Evolutionary conservation across 495 filamentous ascomycete genomes (phyloP), one percentile per base, ranked within the genome.

Genomic region (Daldinia bambusicola): DNA sequence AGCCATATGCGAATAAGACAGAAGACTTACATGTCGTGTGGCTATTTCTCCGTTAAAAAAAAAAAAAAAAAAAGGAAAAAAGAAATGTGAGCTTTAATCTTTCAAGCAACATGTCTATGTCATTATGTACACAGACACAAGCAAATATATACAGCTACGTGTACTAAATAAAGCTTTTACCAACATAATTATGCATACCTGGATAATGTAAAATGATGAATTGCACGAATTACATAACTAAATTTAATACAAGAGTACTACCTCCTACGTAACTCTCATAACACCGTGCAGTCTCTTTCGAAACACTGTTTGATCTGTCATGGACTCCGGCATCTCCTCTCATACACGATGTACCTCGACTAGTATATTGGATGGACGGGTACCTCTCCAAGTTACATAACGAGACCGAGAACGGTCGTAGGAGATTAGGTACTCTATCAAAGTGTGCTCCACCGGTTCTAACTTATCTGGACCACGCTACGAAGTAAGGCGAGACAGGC

Each of bases 401-500:
- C 64, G 12, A 64, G 61, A 65, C 70, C 64, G 70, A 68, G 63
- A 59, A 64, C 55, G 65, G 70, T 63, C 55, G 13, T 26, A 26
- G 26, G 26, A 26, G n/a, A n/a, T n/a, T n/a, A 26, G 26, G 26
- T 55, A 55, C 51, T 51, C 14, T 48, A 56, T 59, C 53, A 55
- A 55, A 61, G 43, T 45, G 20, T 38, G 50, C 38, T 55, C 61
- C 70, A 56, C 64, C 4, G 20, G 30, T 53, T 38, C 55, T 64
- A 67, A 72, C 63, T 63, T 72, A 59, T 67, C 60, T 72, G 40
- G 61, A 68, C 70, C 61, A 61, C 64, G 59, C 69, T 72, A 68
- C 50, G 64, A 72, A 72, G 64, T 72, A 72, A 72, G 69, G 69
- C 69, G 61, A 72, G 64, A 68, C 64, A 72, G 60, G 62, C 57